phyloP scores from a whole-genome alignment of 1,284 basidiomycete genomes.

The Apiotrichum brassicae region DNA sequence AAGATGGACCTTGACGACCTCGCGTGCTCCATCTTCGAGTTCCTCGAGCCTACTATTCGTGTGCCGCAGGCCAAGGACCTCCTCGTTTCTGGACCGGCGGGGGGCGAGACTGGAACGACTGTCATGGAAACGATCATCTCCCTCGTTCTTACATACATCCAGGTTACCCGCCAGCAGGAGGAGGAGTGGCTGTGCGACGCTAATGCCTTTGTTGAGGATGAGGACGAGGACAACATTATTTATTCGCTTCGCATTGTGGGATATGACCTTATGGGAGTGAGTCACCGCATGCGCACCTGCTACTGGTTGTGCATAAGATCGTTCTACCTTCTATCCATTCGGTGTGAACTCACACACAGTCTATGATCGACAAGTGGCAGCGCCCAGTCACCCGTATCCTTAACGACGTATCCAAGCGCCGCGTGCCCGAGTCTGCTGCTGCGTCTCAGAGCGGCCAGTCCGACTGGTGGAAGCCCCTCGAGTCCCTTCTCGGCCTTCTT shows the following conservation, averaged over 20 bases:
- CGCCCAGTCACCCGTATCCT: conserved; percentile 56
- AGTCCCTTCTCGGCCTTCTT: conserved; percentile 75
- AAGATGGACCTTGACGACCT: conserved; percentile 60
- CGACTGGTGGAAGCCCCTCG: conserved; percentile 71
- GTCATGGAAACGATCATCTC: conserved; percentile 55
- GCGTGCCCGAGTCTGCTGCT: conserved; percentile 32
- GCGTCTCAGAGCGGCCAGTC: conserved; percentile 28
- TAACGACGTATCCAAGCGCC: conserved; percentile 55
- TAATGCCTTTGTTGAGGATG: conserved; percentile 87
- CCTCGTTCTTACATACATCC: conserved; percentile 64
- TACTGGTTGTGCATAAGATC: no score
- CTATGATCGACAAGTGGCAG: conserved; percentile 63
- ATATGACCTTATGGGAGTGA: conserved; percentile 73
- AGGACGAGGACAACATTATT: conserved; percentile 79
- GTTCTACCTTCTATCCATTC: background rate
- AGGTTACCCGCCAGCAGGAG: conserved; percentile 77
- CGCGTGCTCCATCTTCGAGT: conserved; percentile 72
- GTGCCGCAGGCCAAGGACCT: conserved; percentile 18
- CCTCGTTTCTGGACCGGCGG: conserved; percentile 16
- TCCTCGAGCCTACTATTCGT: conserved; percentile 61
- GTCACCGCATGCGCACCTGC: no score
- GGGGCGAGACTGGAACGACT: conserved; percentile 46
- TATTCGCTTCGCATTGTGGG: conserved; percentile 78
- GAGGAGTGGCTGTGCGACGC: conserved; percentile 84
- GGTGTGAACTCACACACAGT: conserved; percentile 50